phyloP scores from a whole-genome alignment of 768 basidiomycete species.

The Chalciporus chontae region DNA sequence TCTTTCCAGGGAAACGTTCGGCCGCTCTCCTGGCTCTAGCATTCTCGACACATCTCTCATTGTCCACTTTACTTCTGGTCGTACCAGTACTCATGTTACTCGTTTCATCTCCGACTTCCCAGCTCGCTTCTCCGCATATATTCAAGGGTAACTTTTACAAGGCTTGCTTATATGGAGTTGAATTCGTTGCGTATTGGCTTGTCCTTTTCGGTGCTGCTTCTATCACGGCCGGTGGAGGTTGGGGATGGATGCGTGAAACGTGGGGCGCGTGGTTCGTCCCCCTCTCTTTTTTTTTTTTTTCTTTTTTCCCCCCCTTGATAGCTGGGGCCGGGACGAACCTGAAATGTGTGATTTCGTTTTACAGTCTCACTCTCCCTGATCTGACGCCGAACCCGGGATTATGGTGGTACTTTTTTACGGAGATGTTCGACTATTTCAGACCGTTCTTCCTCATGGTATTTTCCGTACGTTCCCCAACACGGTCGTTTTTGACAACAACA shows the following conservation, averaged over 20 bases:
- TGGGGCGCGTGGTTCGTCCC: conserved; percentile 76
- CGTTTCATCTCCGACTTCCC: conserved; percentile 57
- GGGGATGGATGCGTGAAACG: conserved; percentile 69
- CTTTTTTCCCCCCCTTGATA: too few relatives aligned
- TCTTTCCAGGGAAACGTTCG: conserved; percentile 51
- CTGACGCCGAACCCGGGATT: conserved; percentile 91
- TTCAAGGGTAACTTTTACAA: conserved; percentile 18
- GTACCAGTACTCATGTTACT: conserved; percentile 65
- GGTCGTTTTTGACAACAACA: too few relatives aligned
- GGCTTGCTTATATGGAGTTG: conserved; percentile 32
- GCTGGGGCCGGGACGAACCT: background rate
- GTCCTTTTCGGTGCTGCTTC: conserved; percentile 45
- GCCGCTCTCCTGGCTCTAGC: conserved; percentile 65
- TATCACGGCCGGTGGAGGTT: conserved; percentile 55
- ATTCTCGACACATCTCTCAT: conserved; percentile 64
- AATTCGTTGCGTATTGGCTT: conserved; percentile 51
- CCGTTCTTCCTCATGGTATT: conserved; percentile 95
- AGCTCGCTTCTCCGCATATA: conserved; percentile 56
- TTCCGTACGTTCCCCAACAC: conserved; percentile 64
- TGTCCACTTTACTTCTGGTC: conserved; percentile 68
- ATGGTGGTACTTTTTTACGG: conserved; percentile 99
- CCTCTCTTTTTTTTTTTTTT: too few relatives aligned
- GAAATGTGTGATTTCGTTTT: background rate
- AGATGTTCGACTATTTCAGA: conserved; percentile 98
- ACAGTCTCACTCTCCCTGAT: conserved; percentile 78